Evolutionary conservation across 1,284 basidiomycete species (phyloP).

Genomic region (Paramarasmius palmivorus): DNA sequence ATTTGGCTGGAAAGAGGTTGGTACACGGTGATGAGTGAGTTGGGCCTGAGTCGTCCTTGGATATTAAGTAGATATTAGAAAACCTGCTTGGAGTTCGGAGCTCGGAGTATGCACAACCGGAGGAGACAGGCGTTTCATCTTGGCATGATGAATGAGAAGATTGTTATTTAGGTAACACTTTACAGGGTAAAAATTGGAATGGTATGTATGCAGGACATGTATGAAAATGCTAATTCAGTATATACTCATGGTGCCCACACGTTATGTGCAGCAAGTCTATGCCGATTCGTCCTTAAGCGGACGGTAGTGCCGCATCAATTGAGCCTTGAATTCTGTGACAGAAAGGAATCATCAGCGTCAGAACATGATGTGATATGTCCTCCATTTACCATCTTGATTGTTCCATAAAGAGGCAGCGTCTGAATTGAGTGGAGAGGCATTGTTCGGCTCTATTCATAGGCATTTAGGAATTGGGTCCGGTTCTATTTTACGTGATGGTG

Average conservation of each 20-base stretch:
- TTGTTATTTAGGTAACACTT: no score
- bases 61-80: no score
- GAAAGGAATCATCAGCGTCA: background rate
- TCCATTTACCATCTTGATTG: conserved; percentile 55
- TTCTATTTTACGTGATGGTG: background rate
- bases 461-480: background rate
- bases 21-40: no score
- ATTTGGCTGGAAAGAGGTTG: background rate
- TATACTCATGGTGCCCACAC: background rate
- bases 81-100: no score
- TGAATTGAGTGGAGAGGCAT: conserved; percentile 81
- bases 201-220: background rate
- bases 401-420: conserved; percentile 82
- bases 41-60: no score
- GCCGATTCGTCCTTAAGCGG: conserved; percentile 51
- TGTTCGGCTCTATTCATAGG: conserved; percentile 77
- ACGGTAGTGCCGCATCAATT: conserved; percentile 75
- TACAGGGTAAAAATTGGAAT: no score
- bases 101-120: no score
- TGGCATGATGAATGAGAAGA: no score
- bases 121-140: no score
- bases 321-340: conserved; percentile 62
- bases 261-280: conserved; percentile 24
- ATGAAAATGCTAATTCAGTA: background rate
- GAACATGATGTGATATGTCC: background rate